These are phyloP conservation scores for Medicago lupulina DNA, from an alignment of 306 rosid species.

Conservation along the genomic window DNA sequence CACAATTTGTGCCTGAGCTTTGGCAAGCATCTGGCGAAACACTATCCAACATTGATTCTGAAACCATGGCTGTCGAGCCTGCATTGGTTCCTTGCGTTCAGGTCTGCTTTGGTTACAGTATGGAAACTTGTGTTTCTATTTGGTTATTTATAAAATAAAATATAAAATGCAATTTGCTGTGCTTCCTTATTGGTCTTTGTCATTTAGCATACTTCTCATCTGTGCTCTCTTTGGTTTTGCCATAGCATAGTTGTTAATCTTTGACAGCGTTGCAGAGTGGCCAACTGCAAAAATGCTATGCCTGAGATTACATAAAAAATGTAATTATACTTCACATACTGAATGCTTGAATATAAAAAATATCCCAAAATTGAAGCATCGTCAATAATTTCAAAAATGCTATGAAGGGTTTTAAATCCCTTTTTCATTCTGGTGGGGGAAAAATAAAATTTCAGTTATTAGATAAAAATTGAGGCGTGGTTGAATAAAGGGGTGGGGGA, in stretches of 20 bases:
- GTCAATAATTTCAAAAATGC: no score
- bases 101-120: conserved; percentile 54
- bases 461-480: no score
- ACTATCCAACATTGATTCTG: conserved; percentile 82
- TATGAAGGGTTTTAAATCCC: no score
- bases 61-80: conserved; percentile 94
- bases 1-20: conserved; percentile 86
- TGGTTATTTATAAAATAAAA: conserved; percentile 7
- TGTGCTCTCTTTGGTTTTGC: conserved; percentile 29
- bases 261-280: neutral
- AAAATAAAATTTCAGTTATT: no score
- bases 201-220: neutral
- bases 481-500: no score
- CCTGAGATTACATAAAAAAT: neutral
- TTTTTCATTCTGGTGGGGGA: no score
- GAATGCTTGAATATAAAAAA: neutral
- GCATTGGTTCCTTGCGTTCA: conserved; percentile 79
- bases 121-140: conserved; percentile 27
- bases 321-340: neutral
- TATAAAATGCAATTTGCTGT: conserved; percentile 1
- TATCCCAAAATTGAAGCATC: neutral
- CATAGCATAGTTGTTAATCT: conserved; percentile 12
- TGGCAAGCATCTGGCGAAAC: conserved; percentile 84
- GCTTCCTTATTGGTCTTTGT: conserved; percentile 8
- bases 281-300: neutral